These are phyloP conservation scores for Candida sithepensis DNA, from an alignment of 805 yeast species.

Conservation along the genomic window DNA sequence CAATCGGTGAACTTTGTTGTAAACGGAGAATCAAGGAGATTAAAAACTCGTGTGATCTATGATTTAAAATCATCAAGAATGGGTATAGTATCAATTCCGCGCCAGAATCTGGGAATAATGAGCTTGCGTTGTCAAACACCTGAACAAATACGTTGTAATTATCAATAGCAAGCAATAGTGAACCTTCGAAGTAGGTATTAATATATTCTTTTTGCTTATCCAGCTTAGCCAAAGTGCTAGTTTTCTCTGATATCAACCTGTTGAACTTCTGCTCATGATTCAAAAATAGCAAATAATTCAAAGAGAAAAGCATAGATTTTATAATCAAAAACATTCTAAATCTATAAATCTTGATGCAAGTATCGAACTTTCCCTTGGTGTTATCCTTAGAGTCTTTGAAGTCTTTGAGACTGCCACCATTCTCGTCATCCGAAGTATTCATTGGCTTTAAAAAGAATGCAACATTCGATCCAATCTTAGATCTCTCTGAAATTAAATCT, in stretches of 20 bases:
- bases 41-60: conserved; percentile 54
- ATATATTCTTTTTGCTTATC: conserved; percentile 30
- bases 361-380: conserved; percentile 17
- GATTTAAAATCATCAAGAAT: conserved; percentile 48
- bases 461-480: conserved; percentile 25
- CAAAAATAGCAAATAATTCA: conserved; percentile 44
- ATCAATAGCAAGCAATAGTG: conserved; percentile 34
- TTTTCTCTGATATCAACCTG: conserved; percentile 27
- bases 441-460: conserved; percentile 19
- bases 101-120: conserved; percentile 33
- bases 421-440: conserved; percentile 6
- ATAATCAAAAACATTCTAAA: conserved; percentile 33
- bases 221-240: conserved; percentile 27
- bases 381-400: conserved; percentile 14
- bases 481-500: conserved; percentile 29
- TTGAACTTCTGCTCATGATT: conserved; percentile 37
- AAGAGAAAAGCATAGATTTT: conserved; percentile 45
- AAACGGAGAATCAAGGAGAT: conserved; percentile 51
- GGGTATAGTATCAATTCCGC: conserved; percentile 49
- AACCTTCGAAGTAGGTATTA: conserved; percentile 33
- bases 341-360: conserved; percentile 26
- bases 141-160: conserved; percentile 35
- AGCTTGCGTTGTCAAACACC: conserved; percentile 27
- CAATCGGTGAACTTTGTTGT: conserved; percentile 34
- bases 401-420: conserved; percentile 7